Percentiles rank a stretch among this genome's conserved stretches.
These are phyloP conservation scores for Alternaria brassicae DNA, from an alignment of 2,329 filamentous ascomycete genomes.

Conservation along the genomic window DNA sequence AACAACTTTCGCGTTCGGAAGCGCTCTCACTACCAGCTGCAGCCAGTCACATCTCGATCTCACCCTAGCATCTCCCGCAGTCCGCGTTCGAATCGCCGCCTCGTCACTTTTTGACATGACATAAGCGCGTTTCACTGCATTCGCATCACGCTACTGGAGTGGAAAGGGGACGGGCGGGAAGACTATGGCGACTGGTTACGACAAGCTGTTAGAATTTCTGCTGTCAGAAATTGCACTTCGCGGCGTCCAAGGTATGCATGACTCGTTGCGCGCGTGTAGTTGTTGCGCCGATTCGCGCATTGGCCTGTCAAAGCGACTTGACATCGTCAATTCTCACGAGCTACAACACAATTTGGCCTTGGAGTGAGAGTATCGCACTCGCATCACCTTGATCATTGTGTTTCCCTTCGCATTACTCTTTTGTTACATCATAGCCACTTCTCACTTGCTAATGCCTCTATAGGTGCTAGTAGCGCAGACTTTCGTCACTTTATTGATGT, in stretches of 20 bases:
- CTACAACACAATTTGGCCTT: not conserved
- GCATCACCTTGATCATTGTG: not conserved
- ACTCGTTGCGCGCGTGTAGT: slow-evolving; percentile 14
- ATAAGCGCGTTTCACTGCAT: slow-evolving; percentile 13
- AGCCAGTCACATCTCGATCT: slow-evolving; percentile 13
- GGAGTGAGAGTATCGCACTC: not conserved
- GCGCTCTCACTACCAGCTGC: slow-evolving; percentile 4
- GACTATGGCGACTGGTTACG: slow-evolving; percentile 55
- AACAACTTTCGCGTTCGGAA: not conserved
- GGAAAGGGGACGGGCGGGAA: slow-evolving; percentile 26
- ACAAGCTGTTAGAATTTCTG: slow-evolving; percentile 64
- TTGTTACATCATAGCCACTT: slow-evolving; percentile 2
- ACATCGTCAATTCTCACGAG: not conserved
- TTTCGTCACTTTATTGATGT: slow-evolving; percentile 49
- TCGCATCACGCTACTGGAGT: slow-evolving; percentile 18
- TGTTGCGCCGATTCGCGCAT: slow-evolving; percentile 11
- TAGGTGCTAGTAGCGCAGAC: slow-evolving; percentile 52
- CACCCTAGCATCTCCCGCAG: slow-evolving; percentile 7
- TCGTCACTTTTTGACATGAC: slow-evolving; percentile 20
- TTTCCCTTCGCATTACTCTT: not conserved
- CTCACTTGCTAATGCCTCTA: slow-evolving; percentile 1
- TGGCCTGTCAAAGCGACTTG: slow-evolving; percentile 1
- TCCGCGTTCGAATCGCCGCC: slow-evolving; percentile 34
- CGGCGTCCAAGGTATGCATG: slow-evolving; percentile 63
- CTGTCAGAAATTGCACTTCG: slow-evolving; percentile 66